These are phyloP conservation scores for Cinnamomum micranthum DNA, from an alignment of 164 flowering plant genomes.

Conservation along the genomic window DNA sequence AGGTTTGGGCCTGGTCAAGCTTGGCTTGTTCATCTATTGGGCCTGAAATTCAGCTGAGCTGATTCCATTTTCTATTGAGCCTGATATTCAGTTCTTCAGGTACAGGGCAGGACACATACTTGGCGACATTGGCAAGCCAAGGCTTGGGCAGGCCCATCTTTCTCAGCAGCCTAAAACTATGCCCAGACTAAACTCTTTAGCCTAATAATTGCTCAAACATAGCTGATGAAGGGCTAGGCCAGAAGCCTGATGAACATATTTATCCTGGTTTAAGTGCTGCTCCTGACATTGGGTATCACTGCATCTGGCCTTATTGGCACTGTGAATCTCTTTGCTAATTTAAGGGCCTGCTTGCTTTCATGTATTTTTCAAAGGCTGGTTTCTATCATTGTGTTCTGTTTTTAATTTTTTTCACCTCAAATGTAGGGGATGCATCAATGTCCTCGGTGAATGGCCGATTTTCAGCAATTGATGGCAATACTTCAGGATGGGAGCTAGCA, in stretches of 20 bases:
- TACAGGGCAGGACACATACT: background rate
- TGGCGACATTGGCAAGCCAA: no score
- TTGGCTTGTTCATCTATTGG: background rate
- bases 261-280: background rate
- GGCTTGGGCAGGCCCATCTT: no score
- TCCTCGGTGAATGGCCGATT: background rate
- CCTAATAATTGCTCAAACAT: background rate
- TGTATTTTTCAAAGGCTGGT: background rate
- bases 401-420: background rate
- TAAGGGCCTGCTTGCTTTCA: background rate
- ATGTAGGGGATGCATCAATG: constrained; percentile 1
- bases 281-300: background rate
- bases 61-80: background rate
- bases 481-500: constrained; percentile 95
- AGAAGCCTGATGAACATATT: background rate
- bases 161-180: background rate
- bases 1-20: background rate
- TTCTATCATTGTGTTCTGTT: background rate
- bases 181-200: background rate
- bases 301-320: background rate
- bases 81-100: background rate
- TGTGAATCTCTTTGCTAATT: background rate
- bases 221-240: background rate
- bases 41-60: background rate
- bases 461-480: background rate